These are phyloP conservation scores for Penicillium capsulatum DNA, from an alignment of 2,329 filamentous ascomycete species.

Conservation along the genomic window DNA sequence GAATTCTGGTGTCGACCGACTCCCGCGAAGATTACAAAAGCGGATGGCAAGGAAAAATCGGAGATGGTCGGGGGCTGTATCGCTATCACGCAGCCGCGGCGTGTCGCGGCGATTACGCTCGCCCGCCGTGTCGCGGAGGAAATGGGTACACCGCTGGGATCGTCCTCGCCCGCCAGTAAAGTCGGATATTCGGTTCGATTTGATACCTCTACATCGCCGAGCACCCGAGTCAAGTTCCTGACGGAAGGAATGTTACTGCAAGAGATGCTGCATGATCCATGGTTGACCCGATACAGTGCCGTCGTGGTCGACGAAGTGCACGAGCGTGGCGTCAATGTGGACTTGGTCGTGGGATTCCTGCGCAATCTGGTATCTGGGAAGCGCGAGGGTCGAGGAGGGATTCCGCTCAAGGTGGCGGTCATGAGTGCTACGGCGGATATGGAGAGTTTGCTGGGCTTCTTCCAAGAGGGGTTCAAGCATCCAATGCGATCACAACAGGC, in stretches of 20 bases:
- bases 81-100: constrained; percentile 87
- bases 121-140: constrained; percentile 85
- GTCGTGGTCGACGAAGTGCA: constrained; percentile 96
- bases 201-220: constrained; percentile 76
- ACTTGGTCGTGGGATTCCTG: constrained; percentile 83
- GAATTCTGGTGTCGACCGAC: constrained; percentile 73
- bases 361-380: constrained; percentile 64
- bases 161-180: constrained; percentile 54
- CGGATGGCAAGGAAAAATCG: constrained; percentile 35
- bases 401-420: constrained; percentile 80
- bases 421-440: constrained; percentile 98
- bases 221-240: constrained; percentile 85
- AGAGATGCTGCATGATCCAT: constrained; percentile 82
- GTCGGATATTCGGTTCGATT: constrained; percentile 96
- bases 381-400: constrained; percentile 62
- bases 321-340: constrained; percentile 90
- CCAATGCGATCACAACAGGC: constrained; percentile 11
- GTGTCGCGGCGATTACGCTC: constrained; percentile 88
- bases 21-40: constrained; percentile 47
- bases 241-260: constrained; percentile 96
- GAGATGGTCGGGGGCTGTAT: constrained; percentile 70
- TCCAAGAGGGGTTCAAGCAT: constrained; percentile 43
- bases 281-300: constrained; percentile 78
- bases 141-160: constrained; percentile 62
- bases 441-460: constrained; percentile 71